Conservation (phyloP, 2,329 filamentous ascomycete species). For the Aschersonia sp. region DNA sequence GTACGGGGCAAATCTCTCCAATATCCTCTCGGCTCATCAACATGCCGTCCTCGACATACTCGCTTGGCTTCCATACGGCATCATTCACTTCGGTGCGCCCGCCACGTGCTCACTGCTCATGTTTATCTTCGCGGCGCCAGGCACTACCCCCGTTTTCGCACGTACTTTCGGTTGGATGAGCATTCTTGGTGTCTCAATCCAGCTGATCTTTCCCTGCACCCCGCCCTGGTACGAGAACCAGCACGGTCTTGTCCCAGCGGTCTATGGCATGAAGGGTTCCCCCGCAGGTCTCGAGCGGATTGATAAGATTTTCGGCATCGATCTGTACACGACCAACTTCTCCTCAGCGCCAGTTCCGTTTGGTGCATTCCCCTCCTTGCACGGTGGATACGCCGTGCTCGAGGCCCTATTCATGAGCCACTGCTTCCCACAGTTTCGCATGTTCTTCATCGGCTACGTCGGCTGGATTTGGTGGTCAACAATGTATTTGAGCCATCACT, state of each 20-base stretch:
- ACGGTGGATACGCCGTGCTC: conserved; percentile 77
- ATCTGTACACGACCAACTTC: conserved; percentile 88
- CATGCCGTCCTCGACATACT: conserved; percentile 71
- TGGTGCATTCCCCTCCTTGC: conserved; percentile 85
- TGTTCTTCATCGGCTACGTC: conserved; percentile 69
- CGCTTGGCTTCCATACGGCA: conserved; percentile 86
- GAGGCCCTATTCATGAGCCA: conserved; percentile 89
- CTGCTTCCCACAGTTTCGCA: conserved; percentile 71
- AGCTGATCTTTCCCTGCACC: conserved; percentile 83
- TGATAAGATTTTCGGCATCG: conserved; percentile 77
- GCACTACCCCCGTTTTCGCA: conserved; percentile 71
- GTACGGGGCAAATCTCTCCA: conserved; percentile 90
- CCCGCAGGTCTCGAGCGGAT: conserved; percentile 81
- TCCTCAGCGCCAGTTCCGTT: conserved; percentile 84
- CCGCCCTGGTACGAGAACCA: conserved; percentile 95
- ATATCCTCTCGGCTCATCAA: conserved; percentile 84
- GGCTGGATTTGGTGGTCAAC: conserved; percentile 97
- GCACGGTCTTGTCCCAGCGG: conserved; percentile 78
- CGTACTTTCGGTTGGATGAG: conserved; percentile 88
- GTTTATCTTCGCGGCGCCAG: conserved; percentile 80
- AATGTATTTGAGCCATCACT: conserved; percentile 96
- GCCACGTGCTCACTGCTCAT: conserved; percentile 64
- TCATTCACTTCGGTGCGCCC: conserved; percentile 80
- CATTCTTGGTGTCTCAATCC: conserved; percentile 72
- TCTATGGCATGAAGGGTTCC: conserved; percentile 81